Conservation (phyloP, 108 stramenopile genomes). For the Conticribra weissflogii region DNA sequence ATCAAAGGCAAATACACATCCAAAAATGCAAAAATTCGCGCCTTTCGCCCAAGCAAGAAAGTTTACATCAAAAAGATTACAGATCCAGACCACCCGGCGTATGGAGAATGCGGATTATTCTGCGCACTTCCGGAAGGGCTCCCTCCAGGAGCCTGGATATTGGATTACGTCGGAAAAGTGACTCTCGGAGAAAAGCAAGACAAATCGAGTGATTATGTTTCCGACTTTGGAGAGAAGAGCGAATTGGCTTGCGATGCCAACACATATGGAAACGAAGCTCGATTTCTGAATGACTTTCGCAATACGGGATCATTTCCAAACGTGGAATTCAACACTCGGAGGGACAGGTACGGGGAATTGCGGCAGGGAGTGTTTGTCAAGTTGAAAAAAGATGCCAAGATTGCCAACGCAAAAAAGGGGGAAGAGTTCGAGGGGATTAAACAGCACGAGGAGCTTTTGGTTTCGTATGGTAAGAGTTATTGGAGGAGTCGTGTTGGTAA, state of each 20-base stretch:
- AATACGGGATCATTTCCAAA: conserved; percentile 37
- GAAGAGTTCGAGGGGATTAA: conserved; percentile 30
- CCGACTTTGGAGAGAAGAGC: conserved; percentile 34
- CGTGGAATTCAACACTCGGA: conserved; percentile 33
- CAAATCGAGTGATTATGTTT: conserved; percentile 31
- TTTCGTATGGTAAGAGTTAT: conserved; percentile 41
- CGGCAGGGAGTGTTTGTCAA: conserved; percentile 47
- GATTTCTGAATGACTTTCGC: conserved; percentile 46
- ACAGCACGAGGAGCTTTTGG: conserved; percentile 41
- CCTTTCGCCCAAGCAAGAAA: conserved; percentile 9
- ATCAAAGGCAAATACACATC: conserved; percentile 22
- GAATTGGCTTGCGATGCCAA: conserved; percentile 41
- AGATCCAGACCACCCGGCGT: conserved; percentile 37
- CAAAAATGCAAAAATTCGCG: background rate
- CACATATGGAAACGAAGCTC: conserved; percentile 41
- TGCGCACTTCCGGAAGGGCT: conserved; percentile 29
- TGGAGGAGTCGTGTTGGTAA: conserved; percentile 40
- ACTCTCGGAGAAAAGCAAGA: conserved; percentile 42
- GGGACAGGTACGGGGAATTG: conserved; percentile 37
- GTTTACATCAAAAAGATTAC: conserved; percentile 37
- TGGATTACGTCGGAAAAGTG: conserved; percentile 42
- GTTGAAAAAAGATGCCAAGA: conserved; percentile 24
- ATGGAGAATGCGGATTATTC: conserved; percentile 35
- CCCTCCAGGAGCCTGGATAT: conserved; percentile 38
- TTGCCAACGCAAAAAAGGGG: background rate